phyloP scores from a whole-genome alignment of 2,329 filamentous ascomycete species.

The Ascocoryne sarcoides region DNA sequence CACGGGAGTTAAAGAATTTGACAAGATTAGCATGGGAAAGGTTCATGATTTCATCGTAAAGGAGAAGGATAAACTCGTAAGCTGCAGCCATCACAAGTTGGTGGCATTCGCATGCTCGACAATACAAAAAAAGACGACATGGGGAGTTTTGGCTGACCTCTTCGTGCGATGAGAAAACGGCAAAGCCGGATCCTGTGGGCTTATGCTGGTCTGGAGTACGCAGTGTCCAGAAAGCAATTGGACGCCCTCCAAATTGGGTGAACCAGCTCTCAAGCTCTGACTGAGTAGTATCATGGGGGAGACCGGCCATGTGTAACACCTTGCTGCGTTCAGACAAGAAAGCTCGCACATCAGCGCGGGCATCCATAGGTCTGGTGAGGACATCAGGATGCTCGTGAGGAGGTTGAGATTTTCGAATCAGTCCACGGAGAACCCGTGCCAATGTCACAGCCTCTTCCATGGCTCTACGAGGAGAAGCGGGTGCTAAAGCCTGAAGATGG shows the following conservation, averaged over 20 bases:
- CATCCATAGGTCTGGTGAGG: constrained; percentile 90
- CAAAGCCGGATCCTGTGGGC: constrained; percentile 96
- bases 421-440: constrained; percentile 79
- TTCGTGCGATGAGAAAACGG: constrained; percentile 97
- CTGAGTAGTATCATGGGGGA: constrained; percentile 96
- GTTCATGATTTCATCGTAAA: constrained; percentile 24
- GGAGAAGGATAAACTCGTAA: constrained; percentile 24
- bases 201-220: constrained; percentile 98
- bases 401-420: constrained; percentile 95
- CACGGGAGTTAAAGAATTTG: constrained; percentile 26
- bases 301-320: constrained; percentile 92
- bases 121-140: constrained; percentile 22
- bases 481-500: constrained; percentile 90
- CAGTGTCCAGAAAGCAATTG: constrained; percentile 98
- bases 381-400: constrained; percentile 91
- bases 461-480: constrained; percentile 86
- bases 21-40: constrained; percentile 14
- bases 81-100: constrained; percentile 22
- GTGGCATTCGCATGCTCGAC: constrained; percentile 19
- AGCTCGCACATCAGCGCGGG: constrained; percentile 87
- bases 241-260: constrained; percentile 93
- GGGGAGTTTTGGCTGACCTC: constrained; percentile 53
- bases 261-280: constrained; percentile 99
- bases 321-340: constrained; percentile 96
- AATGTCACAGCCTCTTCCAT: constrained; percentile 97